Base-by-base conservation (phyloP, 1,139 yeast genomes). In the Taphrina confusa region DNA sequence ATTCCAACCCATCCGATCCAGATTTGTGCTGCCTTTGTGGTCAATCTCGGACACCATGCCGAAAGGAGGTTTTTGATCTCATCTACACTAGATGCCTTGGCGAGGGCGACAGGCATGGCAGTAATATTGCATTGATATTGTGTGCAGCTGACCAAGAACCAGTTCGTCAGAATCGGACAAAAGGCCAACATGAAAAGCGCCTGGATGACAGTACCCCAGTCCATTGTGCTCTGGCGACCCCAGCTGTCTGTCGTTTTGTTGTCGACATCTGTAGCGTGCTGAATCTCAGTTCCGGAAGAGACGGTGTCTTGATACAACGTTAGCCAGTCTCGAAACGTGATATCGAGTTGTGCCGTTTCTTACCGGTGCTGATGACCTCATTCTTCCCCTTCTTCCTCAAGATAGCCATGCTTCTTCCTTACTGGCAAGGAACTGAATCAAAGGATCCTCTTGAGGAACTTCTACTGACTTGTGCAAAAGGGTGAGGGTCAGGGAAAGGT, bases 101-200 rank as follows among this genome's bases (percentile, higher is more conserved):
- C 16, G 22, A 47, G 16, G 20, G 34, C 50, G 16, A 50, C 20
- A 11, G 61, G 61, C 58, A 54, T 54, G 22, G 61, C 36, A 6
- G 49, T 28, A n/a, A 57, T 40, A 39, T 49, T 42, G 51, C 61
- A 57, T 31, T 50, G 57, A 28, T 57, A 50, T 30, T 49, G 45
- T 9, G 49, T 42, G 37, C 61, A 57, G 12, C 57, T 39, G 40
- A 52, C 61, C 44, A 49, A 25, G 46, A 57, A 57, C 50, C 52
- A 57, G 36, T 49, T 49, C 16, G 61, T 34, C 39, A 57, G n/a
- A 16, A 46, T 27, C 6, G 61, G 61, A 16, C 54, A 44, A 16
- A 57, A 39, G 20, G 30, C 23, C 45, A 57, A 57, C 61, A 57
- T 57, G 51, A 57, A 57, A 20, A 50, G 31, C 11, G 61, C 60